phyloP scores from a whole-genome alignment of 768 basidiomycete genomes.

The Kwoniella dejecticola region DNA sequence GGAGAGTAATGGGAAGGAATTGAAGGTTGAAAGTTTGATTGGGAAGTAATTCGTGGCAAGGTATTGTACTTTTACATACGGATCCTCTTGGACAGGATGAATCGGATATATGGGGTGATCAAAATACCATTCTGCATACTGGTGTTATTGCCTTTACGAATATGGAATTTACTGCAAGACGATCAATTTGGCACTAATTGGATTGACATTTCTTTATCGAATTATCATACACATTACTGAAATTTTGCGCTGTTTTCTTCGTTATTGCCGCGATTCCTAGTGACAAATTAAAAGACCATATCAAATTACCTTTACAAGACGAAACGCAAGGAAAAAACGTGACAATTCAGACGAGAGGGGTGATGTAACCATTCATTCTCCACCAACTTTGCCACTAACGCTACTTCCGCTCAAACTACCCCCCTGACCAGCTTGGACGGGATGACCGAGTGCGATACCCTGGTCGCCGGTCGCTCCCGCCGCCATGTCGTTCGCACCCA shows the following conservation, averaged over 20 bases:
- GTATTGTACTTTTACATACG: no score
- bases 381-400: constrained; percentile 24
- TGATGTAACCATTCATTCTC: constrained; percentile 4
- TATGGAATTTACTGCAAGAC: no score
- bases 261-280: no score
- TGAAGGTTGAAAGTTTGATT: constrained; percentile 61
- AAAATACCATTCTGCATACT: no score
- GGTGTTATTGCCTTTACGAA: no score
- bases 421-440: constrained; percentile 5
- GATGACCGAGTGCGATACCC: constrained; percentile 6
- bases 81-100: no score
- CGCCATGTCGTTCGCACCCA: neutral
- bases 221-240: no score
- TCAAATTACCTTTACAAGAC: neutral
- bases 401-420: constrained; percentile 19
- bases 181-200: no score
- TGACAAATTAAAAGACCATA: no score
- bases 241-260: no score
- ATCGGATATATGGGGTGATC: no score
- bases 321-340: neutral
- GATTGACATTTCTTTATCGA: no score
- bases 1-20: constrained; percentile 65
- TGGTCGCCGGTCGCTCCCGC: constrained; percentile 4
- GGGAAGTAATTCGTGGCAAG: constrained; percentile 16
- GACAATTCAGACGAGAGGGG: neutral